Evolutionary conservation across 2,329 filamentous ascomycete genomes (phyloP).

Genomic region (Aspergillus jensenii): DNA sequence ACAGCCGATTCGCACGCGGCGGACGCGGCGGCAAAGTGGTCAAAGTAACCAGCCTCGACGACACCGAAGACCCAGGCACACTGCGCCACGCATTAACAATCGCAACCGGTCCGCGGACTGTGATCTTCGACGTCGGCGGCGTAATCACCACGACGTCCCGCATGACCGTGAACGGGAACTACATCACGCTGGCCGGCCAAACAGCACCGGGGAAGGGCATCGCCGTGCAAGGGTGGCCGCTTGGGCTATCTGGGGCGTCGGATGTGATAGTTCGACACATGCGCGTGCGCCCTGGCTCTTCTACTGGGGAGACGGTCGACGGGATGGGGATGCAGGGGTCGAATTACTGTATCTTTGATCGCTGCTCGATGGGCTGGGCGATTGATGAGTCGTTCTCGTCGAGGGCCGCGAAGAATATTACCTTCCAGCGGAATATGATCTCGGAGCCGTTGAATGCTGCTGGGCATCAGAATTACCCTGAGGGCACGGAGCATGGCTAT

Average conservation of each 20-base stretch:
- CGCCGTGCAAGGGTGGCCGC: slow-evolving; percentile 6
- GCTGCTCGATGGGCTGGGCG: slow-evolving; percentile 11
- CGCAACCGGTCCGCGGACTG: slow-evolving; percentile 4
- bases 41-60: slow-evolving; percentile 12
- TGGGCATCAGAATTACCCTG: slow-evolving; percentile 12
- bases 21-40: slow-evolving; percentile 12
- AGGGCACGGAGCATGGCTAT: slow-evolving; percentile 11
- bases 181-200: slow-evolving; percentile 10
- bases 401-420: slow-evolving; percentile 11
- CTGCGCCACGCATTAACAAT: slow-evolving; percentile 7
- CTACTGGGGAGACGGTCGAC: slow-evolving; percentile 6
- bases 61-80: slow-evolving; percentile 5
- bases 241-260: slow-evolving; percentile 10
- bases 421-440: slow-evolving; percentile 14
- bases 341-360: slow-evolving; percentile 12
- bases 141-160: slow-evolving; percentile 8
- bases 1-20: slow-evolving; percentile 11
- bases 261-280: slow-evolving; percentile 12
- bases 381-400: slow-evolving; percentile 13
- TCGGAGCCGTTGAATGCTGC: slow-evolving; percentile 13
- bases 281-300: slow-evolving; percentile 4
- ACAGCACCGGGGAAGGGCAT: slow-evolving; percentile 15
- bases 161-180: background rate
- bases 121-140: slow-evolving; percentile 12
- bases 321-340: slow-evolving; percentile 13